Conservation (phyloP, 305 asterid genomes). For the Solanum aculeatissimum region DNA sequence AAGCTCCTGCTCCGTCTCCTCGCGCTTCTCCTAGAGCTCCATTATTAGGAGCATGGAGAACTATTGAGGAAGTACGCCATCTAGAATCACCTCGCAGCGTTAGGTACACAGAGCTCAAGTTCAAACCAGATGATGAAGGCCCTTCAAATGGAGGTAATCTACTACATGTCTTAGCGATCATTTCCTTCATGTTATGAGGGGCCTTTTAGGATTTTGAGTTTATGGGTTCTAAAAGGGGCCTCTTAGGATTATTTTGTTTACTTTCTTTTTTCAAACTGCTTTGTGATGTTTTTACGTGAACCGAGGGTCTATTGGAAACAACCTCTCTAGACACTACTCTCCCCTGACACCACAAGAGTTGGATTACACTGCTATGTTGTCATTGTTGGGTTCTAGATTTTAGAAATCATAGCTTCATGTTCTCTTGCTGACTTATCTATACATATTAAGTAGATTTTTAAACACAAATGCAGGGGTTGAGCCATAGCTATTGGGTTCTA, state of each 20-base stretch:
- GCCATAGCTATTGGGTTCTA: background rate
- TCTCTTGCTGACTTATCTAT: background rate
- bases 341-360: no score
- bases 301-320: no score
- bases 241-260: no score
- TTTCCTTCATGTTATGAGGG: background rate
- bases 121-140: conserved; percentile 34
- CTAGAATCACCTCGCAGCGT: conserved; percentile 30
- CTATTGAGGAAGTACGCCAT: conserved; percentile 28
- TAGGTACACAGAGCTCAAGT: conserved; percentile 44
- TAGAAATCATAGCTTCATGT: background rate
- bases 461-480: background rate
- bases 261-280: no score
- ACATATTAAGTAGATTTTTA: background rate
- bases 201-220: background rate
- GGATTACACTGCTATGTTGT: no score
- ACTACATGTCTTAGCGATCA: conserved; percentile 5
- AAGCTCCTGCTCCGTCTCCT: conserved; percentile 14
- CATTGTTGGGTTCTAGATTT: background rate
- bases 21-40: conserved; percentile 23
- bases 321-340: no score
- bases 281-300: no score
- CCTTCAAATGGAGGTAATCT: conserved; percentile 26
- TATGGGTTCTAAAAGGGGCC: background rate
- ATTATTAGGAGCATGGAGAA: conserved; percentile 50